Conservation (phyloP, 164 flowering plant species). For the Platanus orientalis region DNA sequence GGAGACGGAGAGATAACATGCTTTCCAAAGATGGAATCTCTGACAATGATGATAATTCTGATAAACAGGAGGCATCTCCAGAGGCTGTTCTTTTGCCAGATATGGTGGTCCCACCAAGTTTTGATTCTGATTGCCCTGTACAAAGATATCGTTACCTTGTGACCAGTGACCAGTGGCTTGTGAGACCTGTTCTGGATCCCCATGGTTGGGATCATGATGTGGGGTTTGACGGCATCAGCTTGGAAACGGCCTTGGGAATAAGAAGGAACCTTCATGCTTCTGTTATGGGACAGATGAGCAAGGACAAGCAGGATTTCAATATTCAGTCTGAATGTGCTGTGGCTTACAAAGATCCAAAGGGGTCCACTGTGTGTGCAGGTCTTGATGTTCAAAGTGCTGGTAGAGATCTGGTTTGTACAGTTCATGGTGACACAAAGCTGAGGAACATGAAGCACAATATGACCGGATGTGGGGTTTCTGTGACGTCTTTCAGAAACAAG, state of each 20-base stretch:
- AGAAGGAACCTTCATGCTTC: slow-evolving; percentile 43
- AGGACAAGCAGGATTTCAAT: slow-evolving; percentile 75
- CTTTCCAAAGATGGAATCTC: slow-evolving; percentile 22
- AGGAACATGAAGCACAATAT: slow-evolving; percentile 47
- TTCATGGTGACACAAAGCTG: slow-evolving; percentile 57
- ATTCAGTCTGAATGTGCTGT: slow-evolving; percentile 65
- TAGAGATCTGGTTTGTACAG: slow-evolving; percentile 54
- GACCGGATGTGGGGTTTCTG: slow-evolving; percentile 68
- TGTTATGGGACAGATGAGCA: slow-evolving; percentile 74
- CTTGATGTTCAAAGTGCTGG: slow-evolving; percentile 74
- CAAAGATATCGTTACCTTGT: slow-evolving; percentile 79
- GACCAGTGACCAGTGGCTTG: slow-evolving; percentile 62
- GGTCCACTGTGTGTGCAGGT: slow-evolving; percentile 43
- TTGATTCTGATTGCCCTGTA: slow-evolving; percentile 62
- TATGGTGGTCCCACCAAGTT: slow-evolving; percentile 75
- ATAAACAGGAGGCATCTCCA: slow-evolving; percentile 33
- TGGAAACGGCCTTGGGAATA: slow-evolving; percentile 55
- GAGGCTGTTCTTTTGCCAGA: slow-evolving; percentile 71
- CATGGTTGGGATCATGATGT: slow-evolving; percentile 98
- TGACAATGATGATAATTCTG: slow-evolving; percentile 29
- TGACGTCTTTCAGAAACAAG: slow-evolving; percentile 59
- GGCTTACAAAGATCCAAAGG: slow-evolving; percentile 38
- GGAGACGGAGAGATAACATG: slow-evolving; percentile 30
- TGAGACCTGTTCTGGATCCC: slow-evolving; percentile 83
- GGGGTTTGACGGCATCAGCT: slow-evolving; percentile 88